These are phyloP conservation scores for Tolypocladium ovalisporum DNA, from an alignment of 2,329 filamentous ascomycete species.

Conservation along the genomic window DNA sequence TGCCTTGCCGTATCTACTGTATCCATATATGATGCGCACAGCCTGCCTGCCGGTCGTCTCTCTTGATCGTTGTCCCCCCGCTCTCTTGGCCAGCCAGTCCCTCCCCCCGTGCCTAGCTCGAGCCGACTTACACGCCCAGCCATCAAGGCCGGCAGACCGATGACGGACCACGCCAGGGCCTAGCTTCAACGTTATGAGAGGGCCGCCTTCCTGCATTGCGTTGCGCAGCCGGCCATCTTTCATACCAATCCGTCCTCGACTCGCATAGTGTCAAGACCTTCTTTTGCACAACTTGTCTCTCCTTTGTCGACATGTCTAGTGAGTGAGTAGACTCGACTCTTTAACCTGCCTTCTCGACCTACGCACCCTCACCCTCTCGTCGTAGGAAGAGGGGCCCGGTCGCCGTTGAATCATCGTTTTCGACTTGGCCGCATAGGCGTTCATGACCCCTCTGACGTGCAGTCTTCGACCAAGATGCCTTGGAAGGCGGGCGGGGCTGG, in stretches of 20 bases:
- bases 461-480: constrained; percentile 13
- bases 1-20: too few species aligned
- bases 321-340: not conserved
- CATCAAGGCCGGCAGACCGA: not conserved
- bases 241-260: not conserved
- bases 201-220: not conserved
- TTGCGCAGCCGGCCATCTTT: not conserved
- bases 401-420: not conserved
- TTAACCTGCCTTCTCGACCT: not conserved
- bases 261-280: not conserved
- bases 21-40: not conserved
- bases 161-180: not conserved
- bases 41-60: not conserved
- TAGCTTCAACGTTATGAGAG: not conserved
- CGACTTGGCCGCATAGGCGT: not conserved
- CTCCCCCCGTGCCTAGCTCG: not conserved
- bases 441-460: not conserved
- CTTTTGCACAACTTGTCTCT: not conserved
- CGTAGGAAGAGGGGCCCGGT: not conserved
- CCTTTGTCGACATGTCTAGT: not conserved
- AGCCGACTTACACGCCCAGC: not conserved
- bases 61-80: not conserved
- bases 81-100: not conserved
- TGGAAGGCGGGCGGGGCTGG: constrained; percentile 33
- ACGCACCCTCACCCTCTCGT: not conserved